Percentiles rank a stretch among this genome's conserved stretches.
These are phyloP conservation scores for Prosopis cineraria DNA, from an alignment of 306 rosid genomes.

Conservation along the genomic window DNA sequence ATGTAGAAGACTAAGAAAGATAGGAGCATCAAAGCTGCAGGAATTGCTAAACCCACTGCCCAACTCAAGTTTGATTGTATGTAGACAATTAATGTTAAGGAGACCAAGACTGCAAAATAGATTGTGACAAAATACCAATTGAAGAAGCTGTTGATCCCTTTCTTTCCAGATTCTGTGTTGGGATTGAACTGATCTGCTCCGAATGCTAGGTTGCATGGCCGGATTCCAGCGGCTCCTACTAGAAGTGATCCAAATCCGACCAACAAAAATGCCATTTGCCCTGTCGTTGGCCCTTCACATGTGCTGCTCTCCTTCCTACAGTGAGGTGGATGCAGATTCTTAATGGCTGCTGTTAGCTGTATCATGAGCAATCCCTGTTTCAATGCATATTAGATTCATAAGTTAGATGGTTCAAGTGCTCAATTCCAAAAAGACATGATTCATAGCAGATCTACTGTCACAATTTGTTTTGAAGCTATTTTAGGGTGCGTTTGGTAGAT, in stretches of 20 bases:
- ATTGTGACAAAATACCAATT: constrained; percentile 63
- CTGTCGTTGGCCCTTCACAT: constrained; percentile 51
- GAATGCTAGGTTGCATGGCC: constrained; percentile 69
- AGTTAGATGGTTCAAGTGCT: neutral
- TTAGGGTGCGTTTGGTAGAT: neutral
- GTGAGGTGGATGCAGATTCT: constrained; percentile 55
- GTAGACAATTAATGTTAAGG: constrained; percentile 52
- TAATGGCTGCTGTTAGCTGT: constrained; percentile 60
- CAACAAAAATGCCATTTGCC: constrained; percentile 51
- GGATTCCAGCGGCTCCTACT: constrained; percentile 58
- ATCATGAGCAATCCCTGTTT: constrained; percentile 55
- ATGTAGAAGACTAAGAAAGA: constrained; percentile 50
- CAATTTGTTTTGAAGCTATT: neutral
- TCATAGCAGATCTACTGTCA: neutral
- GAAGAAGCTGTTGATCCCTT: constrained; percentile 65
- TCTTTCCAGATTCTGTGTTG: constrained; percentile 58
- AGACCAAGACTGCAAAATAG: constrained; percentile 49
- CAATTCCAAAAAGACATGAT: neutral
- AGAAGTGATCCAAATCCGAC: constrained; percentile 46
- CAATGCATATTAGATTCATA: neutral
- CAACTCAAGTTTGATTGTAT: constrained; percentile 62
- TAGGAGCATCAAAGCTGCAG: constrained; percentile 55
- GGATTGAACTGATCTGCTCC: constrained; percentile 74
- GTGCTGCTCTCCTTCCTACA: constrained; percentile 31
- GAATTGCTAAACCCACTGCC: constrained; percentile 62